Conservation (phyloP, 768 basidiomycete species). For the Sporobolomyces phaffii region DNA sequence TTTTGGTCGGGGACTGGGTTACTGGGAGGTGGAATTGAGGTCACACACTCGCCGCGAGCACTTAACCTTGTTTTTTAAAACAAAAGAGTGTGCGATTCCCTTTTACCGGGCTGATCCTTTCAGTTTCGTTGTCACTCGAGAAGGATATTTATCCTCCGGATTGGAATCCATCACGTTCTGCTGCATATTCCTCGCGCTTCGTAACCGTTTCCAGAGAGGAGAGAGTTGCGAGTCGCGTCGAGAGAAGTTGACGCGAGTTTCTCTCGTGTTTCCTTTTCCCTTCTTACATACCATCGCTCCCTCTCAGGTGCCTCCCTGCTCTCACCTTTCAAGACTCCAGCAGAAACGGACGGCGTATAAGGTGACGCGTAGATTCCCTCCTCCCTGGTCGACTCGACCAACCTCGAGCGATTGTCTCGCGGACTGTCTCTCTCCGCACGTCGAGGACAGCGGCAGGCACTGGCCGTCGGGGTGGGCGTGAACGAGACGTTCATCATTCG, state of each 20-base stretch:
- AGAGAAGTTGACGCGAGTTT: not conserved
- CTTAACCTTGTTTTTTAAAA: slow-evolving; percentile 16
- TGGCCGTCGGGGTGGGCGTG: too few species aligned
- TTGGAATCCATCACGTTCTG: not conserved
- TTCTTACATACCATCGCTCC: not conserved
- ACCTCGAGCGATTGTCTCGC: not conserved
- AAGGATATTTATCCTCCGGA: not conserved
- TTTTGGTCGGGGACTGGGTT: not conserved
- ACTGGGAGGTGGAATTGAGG: not conserved
- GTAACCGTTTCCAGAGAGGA: too few species aligned
- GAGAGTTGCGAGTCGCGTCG: not conserved
- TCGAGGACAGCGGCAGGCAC: too few species aligned
- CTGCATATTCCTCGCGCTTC: too few species aligned
- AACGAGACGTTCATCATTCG: too few species aligned
- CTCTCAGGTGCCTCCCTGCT: slow-evolving; percentile 17
- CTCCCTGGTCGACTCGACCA: not conserved
- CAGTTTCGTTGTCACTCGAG: not conserved
- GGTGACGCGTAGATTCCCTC: slow-evolving; percentile 10
- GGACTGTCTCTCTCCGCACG: too few species aligned
- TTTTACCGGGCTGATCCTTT: slow-evolving; percentile 7
- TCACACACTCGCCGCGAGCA: slow-evolving; percentile 13
- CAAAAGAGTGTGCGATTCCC: slow-evolving; percentile 2
- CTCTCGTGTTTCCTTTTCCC: not conserved
- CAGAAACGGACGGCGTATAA: slow-evolving; percentile 10
- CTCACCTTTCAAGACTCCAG: not conserved